Evolutionary conservation across 306 rosid species (phyloP).

Genomic region (Prunus kanzakura): DNA sequence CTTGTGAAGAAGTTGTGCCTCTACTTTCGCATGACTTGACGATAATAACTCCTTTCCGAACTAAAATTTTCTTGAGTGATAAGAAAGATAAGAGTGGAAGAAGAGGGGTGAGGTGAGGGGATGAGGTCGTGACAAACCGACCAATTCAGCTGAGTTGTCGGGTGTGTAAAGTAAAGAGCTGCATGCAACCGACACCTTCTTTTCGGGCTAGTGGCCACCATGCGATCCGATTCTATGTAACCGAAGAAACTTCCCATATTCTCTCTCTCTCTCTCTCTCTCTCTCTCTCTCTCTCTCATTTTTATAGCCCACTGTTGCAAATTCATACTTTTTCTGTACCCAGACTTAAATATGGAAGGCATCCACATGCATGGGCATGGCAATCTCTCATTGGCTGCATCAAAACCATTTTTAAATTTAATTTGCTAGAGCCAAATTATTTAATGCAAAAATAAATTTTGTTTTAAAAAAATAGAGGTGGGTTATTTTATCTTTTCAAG

Average conservation of each 20-base stretch:
- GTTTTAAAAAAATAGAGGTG: too few relatives aligned
- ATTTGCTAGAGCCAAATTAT: not conserved
- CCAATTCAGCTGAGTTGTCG: constrained; percentile 6
- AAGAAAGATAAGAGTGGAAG: not conserved
- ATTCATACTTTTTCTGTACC: too few relatives aligned
- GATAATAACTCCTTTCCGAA: too few relatives aligned
- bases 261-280: not conserved
- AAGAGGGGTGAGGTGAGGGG: not conserved
- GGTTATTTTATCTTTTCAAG: not conserved
- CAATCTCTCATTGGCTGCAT: not conserved
- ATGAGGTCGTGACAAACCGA: constrained; percentile 24
- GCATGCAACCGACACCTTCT: constrained; percentile 8
- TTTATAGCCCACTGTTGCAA: too few relatives aligned
- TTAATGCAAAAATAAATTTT: not conserved
- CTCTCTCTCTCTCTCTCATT: too few relatives aligned
- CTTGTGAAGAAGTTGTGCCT: too few relatives aligned
- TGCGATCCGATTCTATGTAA: not conserved
- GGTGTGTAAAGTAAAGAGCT: not conserved
- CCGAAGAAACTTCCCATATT: not conserved
- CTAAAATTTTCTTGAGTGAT: too few relatives aligned
- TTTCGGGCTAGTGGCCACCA: not conserved
- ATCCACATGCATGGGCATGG: not conserved
- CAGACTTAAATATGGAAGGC: not conserved
- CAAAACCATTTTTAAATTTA: too few relatives aligned
- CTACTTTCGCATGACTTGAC: too few relatives aligned